Evolutionary conservation across 176 grass and related monocot genomes (phyloP).

Genomic region (Miscanthus lutarioriparius): DNA sequence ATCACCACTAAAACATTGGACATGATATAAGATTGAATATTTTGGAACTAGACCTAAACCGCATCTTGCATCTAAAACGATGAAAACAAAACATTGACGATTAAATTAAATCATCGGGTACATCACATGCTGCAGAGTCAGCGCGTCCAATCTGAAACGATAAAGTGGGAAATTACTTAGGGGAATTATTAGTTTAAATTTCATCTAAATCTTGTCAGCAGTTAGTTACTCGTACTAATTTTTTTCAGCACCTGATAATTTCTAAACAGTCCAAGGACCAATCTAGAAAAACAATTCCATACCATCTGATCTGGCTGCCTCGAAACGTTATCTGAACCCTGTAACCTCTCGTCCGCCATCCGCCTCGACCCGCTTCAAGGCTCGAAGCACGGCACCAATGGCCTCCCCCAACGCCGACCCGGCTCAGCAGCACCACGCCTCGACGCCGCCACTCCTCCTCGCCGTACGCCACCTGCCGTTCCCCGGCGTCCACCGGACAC

Average conservation of each 20-base stretch:
- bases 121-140: no score
- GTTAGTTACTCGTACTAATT: no score
- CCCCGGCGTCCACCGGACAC: slow-evolving; percentile 21
- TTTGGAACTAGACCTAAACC: no score
- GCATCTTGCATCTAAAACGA: no score
- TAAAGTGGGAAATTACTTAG: neutral
- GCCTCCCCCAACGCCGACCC: slow-evolving; percentile 41
- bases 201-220: neutral
- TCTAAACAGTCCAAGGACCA: neutral
- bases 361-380: slow-evolving; percentile 9
- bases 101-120: neutral
- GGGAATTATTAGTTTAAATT: neutral
- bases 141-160: no score
- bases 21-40: no score
- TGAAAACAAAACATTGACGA: neutral
- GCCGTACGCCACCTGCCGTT: slow-evolving; percentile 47
- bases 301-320: neutral
- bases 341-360: slow-evolving; percentile 10
- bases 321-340: slow-evolving; percentile 41
- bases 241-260: neutral
- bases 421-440: slow-evolving; percentile 30
- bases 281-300: neutral
- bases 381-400: slow-evolving; percentile 27
- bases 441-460: slow-evolving; percentile 60
- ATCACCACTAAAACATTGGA: no score